Percentiles rank a stretch among this genome's conserved stretches.
Conservation (phyloP, 2,329 filamentous ascomycete genomes). For the Hymenoscyphus scutula region DNA sequence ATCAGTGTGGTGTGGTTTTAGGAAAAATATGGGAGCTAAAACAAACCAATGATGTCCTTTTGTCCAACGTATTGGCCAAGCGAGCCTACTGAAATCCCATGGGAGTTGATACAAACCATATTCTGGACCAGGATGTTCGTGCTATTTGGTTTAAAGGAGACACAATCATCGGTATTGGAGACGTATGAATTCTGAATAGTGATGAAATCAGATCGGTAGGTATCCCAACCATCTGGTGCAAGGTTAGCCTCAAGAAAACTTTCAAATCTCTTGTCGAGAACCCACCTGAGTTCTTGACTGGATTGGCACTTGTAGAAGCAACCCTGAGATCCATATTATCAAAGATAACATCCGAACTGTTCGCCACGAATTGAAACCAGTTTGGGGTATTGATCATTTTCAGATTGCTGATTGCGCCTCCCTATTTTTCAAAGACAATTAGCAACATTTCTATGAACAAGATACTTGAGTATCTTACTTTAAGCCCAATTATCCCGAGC, state of each 20-base stretch:
- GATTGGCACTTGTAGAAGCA: slow-evolving; percentile 44
- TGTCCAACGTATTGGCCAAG: not conserved
- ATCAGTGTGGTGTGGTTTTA: not conserved
- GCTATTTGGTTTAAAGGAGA: not conserved
- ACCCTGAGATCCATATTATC: slow-evolving; percentile 51
- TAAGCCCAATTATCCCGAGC: not conserved
- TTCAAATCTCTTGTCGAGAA: slow-evolving; percentile 26
- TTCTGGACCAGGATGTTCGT: not conserved
- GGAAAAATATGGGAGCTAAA: not conserved
- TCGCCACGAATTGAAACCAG: slow-evolving; percentile 48
- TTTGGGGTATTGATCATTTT: slow-evolving; percentile 56
- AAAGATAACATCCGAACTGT: slow-evolving; percentile 52
- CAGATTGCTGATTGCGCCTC: slow-evolving; percentile 49
- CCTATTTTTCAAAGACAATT: slow-evolving; percentile 28
- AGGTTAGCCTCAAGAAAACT: not conserved
- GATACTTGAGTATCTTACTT: not conserved
- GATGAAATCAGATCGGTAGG: not conserved
- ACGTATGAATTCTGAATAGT: not conserved
- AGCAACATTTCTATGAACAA: not conserved
- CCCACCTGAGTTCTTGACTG: slow-evolving; percentile 48
- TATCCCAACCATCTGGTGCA: not conserved
- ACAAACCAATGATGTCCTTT: slow-evolving; percentile 31
- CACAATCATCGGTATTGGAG: slow-evolving; percentile 1
- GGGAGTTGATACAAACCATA: not conserved
- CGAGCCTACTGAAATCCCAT: not conserved